Conservation (phyloP, 139 green algal species). For the Yamagishiella unicocca region DNA sequence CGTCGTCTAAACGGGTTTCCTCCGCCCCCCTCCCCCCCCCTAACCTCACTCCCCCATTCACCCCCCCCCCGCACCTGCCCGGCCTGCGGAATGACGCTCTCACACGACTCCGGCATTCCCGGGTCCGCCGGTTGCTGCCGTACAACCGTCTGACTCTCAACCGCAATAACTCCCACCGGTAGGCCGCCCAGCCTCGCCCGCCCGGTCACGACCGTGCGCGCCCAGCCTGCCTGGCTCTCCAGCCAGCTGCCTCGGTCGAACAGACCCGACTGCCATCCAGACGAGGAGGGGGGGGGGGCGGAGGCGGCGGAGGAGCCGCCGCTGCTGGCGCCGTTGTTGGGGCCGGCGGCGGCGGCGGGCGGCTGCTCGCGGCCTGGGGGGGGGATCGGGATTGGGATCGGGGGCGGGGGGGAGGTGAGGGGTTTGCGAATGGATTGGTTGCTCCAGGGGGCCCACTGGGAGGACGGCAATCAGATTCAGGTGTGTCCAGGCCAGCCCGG, state of each 20-base stretch:
- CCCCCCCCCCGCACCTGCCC: conserved; percentile 27
- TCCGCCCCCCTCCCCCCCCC: neutral
- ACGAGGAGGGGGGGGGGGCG: neutral
- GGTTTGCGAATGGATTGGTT: too few relatives aligned
- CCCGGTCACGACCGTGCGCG: conserved; percentile 92
- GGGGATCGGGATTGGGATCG: neutral
- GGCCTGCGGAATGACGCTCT: conserved; percentile 85
- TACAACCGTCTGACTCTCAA: conserved; percentile 91
- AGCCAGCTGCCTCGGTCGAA: conserved; percentile 93
- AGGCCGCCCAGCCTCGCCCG: conserved; percentile 94
- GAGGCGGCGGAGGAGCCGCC: neutral
- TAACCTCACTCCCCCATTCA: neutral
- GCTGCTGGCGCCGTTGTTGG: conserved; percentile 7
- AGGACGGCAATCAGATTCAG: too few relatives aligned
- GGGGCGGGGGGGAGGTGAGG: neutral
- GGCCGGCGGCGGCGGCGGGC: neutral
- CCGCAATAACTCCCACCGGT: conserved; percentile 94
- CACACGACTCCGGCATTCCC: conserved; percentile 81
- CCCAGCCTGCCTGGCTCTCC: conserved; percentile 92
- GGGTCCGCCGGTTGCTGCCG: conserved; percentile 93
- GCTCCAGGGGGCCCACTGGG: too few relatives aligned
- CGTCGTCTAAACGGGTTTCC: neutral
- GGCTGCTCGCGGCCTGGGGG: neutral
- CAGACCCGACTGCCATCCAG: conserved; percentile 80
- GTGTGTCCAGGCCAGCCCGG: too few relatives aligned